Base-by-base conservation (phyloP, 495 filamentous ascomycete genomes). In the Parathielavia hyrcaniae region DNA sequence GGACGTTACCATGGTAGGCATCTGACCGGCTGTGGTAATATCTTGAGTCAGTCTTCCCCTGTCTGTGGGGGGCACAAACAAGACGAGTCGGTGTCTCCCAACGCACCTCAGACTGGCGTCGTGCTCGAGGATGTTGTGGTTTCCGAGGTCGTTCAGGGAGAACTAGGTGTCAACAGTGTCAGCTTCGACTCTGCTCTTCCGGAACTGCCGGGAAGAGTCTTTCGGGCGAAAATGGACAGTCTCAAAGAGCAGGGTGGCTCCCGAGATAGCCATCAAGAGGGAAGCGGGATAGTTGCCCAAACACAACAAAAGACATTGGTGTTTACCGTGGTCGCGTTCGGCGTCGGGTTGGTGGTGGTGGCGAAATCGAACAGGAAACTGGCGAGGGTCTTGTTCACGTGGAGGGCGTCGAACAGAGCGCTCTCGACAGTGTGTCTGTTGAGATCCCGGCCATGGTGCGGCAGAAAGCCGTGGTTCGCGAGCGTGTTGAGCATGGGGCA, bases 51-150 rank as follows among this genome's bases (percentile, higher is more conserved):
- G n/a, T n/a, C n/a, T n/a, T n/a, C n/a, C n/a, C n/a, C n/a, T n/a
- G n/a, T n/a, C n/a, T n/a, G n/a, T n/a, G n/a, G n/a, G n/a, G n/a
- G n/a, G n/a, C n/a, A n/a, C n/a, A n/a, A n/a, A n/a, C 19, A 12
- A 22, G 9, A 17, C 41, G 17, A 1, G 46, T 8, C n/a, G n/a
- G 46, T 11, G 1, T 10, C n/a, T 34, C n/a, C 5, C 1, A 17
- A 14, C 23, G n/a, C 50, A 79, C 78, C 76, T 79, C 34, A 81
- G 57, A 55, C 77, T 79, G 7, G 67, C 78, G 62, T 81, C 79
- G 48, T 81, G 78, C 53, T 82, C 79, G 3, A 81, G 63, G 36
- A 79, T 59, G 46, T 79, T 74, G 47, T 65, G 63, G 20, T 22
- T 41, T 56, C 72, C 64, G 17, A 82, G 73, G 20, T 77, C 61